Evolutionary conservation across 2,329 filamentous ascomycete genomes (phyloP), one percentile per base, ranked within the genome.

Genomic region (Colletotrichum scovillei): DNA sequence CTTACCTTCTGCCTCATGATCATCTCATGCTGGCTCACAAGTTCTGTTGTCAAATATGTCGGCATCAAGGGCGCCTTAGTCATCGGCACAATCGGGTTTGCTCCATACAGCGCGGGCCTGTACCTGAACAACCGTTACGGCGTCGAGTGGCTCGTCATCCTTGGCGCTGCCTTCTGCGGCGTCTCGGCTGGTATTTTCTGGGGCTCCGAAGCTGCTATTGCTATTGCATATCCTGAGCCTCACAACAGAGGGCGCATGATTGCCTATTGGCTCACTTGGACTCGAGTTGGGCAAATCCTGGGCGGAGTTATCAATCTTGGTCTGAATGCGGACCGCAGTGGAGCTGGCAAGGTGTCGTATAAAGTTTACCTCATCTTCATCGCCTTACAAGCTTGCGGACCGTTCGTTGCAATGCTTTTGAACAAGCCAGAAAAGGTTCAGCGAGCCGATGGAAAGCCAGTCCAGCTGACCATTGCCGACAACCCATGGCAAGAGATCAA

Each of bases 1-100:
- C 80, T 94, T 35, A 93, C 92, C 0, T 94, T 94, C 78, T 84
- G 82, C 11, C 84, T 88, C 76, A 88, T 88, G 85, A 81, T 85
- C 5, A 82, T 86, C 38, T 81, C 81, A 2, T 85, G 84, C 69
- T 82, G 82, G 8, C 67, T 85, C 7, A 85, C 84, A 38, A 80
- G 80, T 7, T 77, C 84, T 24, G 78, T 85, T 6, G 81, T 80
- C 56, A 85, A 85, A 75, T 79, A 79, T 56, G 82, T 79, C 19
- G 78, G 79, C 0, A 76, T 80, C 30, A 83, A 83, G 38, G 79
- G 78, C 12, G 81, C 82, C 1, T 77, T 87, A 3, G 77, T 86
- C 11, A 78, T 86, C 7, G 85, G 85, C 4, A 84, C 85, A 0
- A 75, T 85, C 2, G 85, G 85, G 2, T 87, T 83, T 56, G 82